Conservation (phyloP, 208 protist species). For the Crithidia mellificae region DNA sequence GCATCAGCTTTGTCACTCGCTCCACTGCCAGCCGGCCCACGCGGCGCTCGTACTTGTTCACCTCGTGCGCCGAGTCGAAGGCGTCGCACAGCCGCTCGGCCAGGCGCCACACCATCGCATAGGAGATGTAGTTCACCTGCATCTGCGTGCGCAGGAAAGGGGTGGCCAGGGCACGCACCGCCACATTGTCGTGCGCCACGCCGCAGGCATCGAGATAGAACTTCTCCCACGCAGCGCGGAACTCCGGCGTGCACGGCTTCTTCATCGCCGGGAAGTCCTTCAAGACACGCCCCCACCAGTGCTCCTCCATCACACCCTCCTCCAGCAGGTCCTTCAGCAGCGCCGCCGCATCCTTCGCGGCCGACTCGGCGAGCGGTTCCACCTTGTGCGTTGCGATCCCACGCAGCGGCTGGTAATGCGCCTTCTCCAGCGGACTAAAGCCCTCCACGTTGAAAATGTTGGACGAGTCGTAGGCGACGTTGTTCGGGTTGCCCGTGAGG, state of each 20-base stretch:
- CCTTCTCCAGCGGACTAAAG: slow-evolving; percentile 65
- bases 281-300: slow-evolving; percentile 78
- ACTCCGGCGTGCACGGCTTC: slow-evolving; percentile 62
- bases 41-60: slow-evolving; percentile 53
- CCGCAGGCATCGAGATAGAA: slow-evolving; percentile 72
- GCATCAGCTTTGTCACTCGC: slow-evolving; percentile 86
- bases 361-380: slow-evolving; percentile 43
- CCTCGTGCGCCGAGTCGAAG: slow-evolving; percentile 42
- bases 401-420: slow-evolving; percentile 75
- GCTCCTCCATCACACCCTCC: slow-evolving; percentile 44
- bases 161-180: slow-evolving; percentile 51
- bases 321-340: slow-evolving; percentile 59
- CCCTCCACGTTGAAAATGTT: slow-evolving; percentile 79
- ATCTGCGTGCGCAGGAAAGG: slow-evolving; percentile 83
- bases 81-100: slow-evolving; percentile 77
- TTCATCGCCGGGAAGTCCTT: slow-evolving; percentile 81
- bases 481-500: slow-evolving; percentile 71
- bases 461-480: slow-evolving; percentile 74
- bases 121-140: slow-evolving; percentile 79
- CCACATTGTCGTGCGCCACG: slow-evolving; percentile 76
- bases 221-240: slow-evolving; percentile 59
- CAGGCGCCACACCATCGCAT: slow-evolving; percentile 87
- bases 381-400: slow-evolving; percentile 66
- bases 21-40: slow-evolving; percentile 63
- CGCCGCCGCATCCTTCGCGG: slow-evolving; percentile 47